A percentile compares a stretch with the other conserved stretches of the same genome.
These are phyloP conservation scores for Botryosphaeria dothidea DNA, from an alignment of 2,329 filamentous ascomycete genomes.

Conservation along the genomic window DNA sequence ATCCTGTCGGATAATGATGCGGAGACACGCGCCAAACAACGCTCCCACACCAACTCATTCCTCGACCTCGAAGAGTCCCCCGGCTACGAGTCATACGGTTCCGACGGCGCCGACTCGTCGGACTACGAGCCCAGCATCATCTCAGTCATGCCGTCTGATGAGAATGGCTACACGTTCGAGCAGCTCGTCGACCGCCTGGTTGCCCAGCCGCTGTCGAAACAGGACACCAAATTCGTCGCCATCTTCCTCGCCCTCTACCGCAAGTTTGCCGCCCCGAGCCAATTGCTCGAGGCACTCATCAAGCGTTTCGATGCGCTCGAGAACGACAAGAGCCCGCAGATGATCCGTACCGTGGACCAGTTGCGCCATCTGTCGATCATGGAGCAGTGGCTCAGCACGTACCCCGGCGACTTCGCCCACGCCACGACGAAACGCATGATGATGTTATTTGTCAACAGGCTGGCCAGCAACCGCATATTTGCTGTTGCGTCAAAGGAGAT, in stretches of 20 bases:
- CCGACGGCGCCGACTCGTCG: slow-evolving; percentile 67
- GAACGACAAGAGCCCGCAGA: slow-evolving; percentile 66
- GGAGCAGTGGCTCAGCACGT: slow-evolving; percentile 84
- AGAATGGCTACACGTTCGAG: slow-evolving; percentile 58
- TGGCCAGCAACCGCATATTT: slow-evolving; percentile 80
- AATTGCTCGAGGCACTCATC: slow-evolving; percentile 76
- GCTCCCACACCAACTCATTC: slow-evolving; percentile 51
- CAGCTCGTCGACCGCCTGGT: slow-evolving; percentile 79
- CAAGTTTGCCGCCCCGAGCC: slow-evolving; percentile 82
- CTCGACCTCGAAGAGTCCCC: slow-evolving; percentile 71
- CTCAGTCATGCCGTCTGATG: slow-evolving; percentile 51
- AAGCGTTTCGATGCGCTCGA: slow-evolving; percentile 71
- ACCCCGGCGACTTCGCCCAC: slow-evolving; percentile 90
- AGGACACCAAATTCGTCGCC: slow-evolving; percentile 84
- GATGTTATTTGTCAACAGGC: slow-evolving; percentile 70
- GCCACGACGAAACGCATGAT: slow-evolving; percentile 71
- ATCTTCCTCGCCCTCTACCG: slow-evolving; percentile 92
- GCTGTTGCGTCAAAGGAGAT: slow-evolving; percentile 85
- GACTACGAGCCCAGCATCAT: slow-evolving; percentile 54
- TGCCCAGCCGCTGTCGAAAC: slow-evolving; percentile 75
- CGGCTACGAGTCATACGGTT: slow-evolving; percentile 64
- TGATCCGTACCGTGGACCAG: slow-evolving; percentile 78
- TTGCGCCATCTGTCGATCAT: slow-evolving; percentile 81
- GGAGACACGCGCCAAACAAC: slow-evolving; percentile 27
- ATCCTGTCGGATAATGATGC: slow-evolving; percentile 26